Percentiles rank a stretch among this genome's conserved stretches.
phyloP scores from a whole-genome alignment of 371 early-diverging fungal species.

The Syncephalastrum sp. region DNA sequence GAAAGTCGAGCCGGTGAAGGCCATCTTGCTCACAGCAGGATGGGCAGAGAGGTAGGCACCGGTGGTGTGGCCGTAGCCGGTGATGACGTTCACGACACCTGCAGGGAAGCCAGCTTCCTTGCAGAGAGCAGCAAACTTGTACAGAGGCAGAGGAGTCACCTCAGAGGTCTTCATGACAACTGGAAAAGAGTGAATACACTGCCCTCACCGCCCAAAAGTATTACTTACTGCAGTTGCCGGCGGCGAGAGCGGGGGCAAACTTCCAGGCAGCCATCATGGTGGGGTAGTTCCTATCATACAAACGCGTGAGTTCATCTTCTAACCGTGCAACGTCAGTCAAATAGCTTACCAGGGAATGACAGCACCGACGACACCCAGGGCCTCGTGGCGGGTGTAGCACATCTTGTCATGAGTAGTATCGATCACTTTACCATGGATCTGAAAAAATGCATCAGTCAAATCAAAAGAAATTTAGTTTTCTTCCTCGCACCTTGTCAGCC shows the following conservation, averaged over 20 bases:
- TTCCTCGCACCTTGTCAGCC: conserved; percentile 63
- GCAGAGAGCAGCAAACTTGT: conserved; percentile 44
- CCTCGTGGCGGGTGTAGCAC: conserved; percentile 75
- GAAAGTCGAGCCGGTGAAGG: conserved; percentile 69
- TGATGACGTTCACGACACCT: conserved; percentile 78
- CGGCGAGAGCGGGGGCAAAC: conserved; percentile 85
- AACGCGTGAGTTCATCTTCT: not conserved
- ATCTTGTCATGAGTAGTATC: conserved; percentile 37
- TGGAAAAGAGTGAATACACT: conserved; percentile 3
- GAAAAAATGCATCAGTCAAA: too few species aligned
- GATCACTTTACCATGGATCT: conserved; percentile 42
- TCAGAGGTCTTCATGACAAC: conserved; percentile 60
- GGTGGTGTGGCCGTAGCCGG: conserved; percentile 45
- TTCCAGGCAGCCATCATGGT: conserved; percentile 76
- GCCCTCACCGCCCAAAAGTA: not conserved
- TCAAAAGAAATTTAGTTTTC: not conserved
- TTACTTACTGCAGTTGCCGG: conserved; percentile 61
- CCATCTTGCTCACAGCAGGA: conserved; percentile 38
- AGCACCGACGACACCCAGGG: conserved; percentile 79
- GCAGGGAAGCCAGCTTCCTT: conserved; percentile 49
- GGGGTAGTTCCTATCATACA: conserved; percentile 21
- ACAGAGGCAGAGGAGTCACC: conserved; percentile 53
- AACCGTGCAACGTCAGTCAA: not conserved
- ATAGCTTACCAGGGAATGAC: conserved; percentile 56
- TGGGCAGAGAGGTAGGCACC: conserved; percentile 31